Evolutionary conservation across 352 stramenopile genomes (phyloP), one percentile per base, ranked within the genome.

Genomic region (Paralagenidium karlingii): DNA sequence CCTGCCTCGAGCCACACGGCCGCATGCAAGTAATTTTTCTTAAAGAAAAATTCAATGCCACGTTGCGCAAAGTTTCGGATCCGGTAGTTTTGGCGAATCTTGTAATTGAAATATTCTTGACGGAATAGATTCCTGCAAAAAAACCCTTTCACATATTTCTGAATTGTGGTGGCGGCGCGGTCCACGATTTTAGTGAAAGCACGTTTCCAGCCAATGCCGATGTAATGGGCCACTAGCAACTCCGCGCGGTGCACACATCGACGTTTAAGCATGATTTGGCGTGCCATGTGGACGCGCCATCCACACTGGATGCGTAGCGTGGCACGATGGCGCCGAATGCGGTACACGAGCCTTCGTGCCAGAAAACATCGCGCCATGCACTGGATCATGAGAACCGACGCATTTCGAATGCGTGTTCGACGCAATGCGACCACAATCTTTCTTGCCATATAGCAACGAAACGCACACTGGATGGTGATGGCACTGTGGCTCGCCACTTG

Each of bases 241-340:
- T 37, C 49, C 2, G 64, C 45, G 11, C 47, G 31, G 5, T 38
- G 40, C 0, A 32, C 22, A 11, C 63, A 40, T 24, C 67, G 51
- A 13, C 47, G 48, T 10, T 31, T 38, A 3, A 33, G 30, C 10
- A 69, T 43, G 20, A 36, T 39, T n/a, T 27, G 10, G 29, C 55
- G 40, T 15, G 67, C 54, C n/a, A 29, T 30, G 6, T 49, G 22
- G 12, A 62, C 65, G 20, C 69, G 57, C 64, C 64, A 84, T 5
- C 30, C 41, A 19, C 57, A 80, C 45, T 83, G 67, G 28, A 83
- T 59, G 11, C 46, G 38, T 1, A 67, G 19, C 4, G 45, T 47
- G 11, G 67, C 62, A 1, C 43, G 57, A 5, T 49, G 43, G 20
- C 45, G 42, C 16, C 60, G 53, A 13, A 68, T 38, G 20, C 46